Percentiles rank a stretch among this genome's conserved stretches.
Evolutionary conservation across 2,329 filamentous ascomycete genomes (phyloP).

Genomic region (Magnaporthiopsis rhizophila): DNA sequence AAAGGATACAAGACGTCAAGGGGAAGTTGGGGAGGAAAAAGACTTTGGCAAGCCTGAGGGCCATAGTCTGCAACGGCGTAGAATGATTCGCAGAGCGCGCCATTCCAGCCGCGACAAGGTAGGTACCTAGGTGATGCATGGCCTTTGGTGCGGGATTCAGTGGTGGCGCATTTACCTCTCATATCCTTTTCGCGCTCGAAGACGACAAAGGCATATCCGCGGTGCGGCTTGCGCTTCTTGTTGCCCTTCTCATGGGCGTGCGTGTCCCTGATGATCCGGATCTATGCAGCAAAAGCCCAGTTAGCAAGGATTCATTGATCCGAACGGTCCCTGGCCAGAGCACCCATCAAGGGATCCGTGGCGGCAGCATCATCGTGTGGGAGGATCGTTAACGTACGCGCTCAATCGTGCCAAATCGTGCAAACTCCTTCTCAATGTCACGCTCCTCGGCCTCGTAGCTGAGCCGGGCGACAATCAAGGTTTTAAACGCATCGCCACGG

Average conservation of each 20-base stretch:
- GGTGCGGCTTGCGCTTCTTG: slow-evolving; percentile 73
- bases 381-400: slow-evolving; percentile 47
- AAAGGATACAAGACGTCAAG: neutral
- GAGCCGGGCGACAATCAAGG: slow-evolving; percentile 82
- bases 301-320: neutral
- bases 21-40: slow-evolving; percentile 23
- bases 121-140: slow-evolving; percentile 5
- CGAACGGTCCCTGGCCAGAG: neutral
- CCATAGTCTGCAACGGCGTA: slow-evolving; percentile 26
- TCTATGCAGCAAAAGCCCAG: slow-evolving; percentile 38
- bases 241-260: slow-evolving; percentile 60
- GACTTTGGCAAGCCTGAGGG: slow-evolving; percentile 35
- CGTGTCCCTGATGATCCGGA: slow-evolving; percentile 77
- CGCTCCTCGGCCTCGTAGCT: slow-evolving; percentile 84
- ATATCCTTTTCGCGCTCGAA: slow-evolving; percentile 97
- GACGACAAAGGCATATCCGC: slow-evolving; percentile 93
- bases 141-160: slow-evolving; percentile 24
- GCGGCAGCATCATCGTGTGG: neutral
- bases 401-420: slow-evolving; percentile 88
- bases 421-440: slow-evolving; percentile 89
- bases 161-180: slow-evolving; percentile 70
- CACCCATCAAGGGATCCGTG: neutral
- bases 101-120: slow-evolving; percentile 1
- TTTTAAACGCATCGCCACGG: slow-evolving; percentile 89
- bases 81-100: slow-evolving; percentile 1